Evolutionary conservation across 495 filamentous ascomycete species (phyloP), one percentile per base, ranked within the genome.

Genomic region (Penicillium samsonianum): DNA sequence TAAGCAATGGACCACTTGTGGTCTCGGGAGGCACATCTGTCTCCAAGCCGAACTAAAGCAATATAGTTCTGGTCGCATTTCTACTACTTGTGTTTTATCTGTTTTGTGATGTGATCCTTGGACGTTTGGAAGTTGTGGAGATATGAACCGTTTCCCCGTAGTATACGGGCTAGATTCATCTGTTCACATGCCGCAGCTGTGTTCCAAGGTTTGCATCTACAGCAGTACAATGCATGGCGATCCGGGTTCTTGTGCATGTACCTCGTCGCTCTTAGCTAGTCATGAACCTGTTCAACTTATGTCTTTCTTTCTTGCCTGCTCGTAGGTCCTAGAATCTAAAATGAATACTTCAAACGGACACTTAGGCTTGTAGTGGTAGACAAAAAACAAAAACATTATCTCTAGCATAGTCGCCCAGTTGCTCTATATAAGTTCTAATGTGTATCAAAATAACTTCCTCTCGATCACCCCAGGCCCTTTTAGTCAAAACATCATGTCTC

Each of bases 1-100:
- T 63, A 22, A 72, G 66, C 19, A 76, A 72, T 40, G 74, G 76
- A 17, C 76, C 76, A 14, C 65, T 79, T 10, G 75, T 79, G 48
- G 70, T 79, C 17, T 76, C 76, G 19, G 74, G 76, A n/a, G 74
- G 70, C 3, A 59, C 60, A 6, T 53, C 50, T 28, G 25, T 66
- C 2, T 53, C 69, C 7, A 72, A 71, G 28, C 51, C 58, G 22
- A 71, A 64, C 51, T 74, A 63, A 44, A 8, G n/a, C 42, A 26
- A n/a, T 12, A 20, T 43, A 12, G 22, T 41, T 35, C 12, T 26
- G n/a, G 14, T 37, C 55, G 26, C 9, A 26, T 26, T 19, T 14
- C 22, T 11, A 23, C 38, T 54, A 6, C 38, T 9, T 46, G 6
- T 31, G 45, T 20, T 37, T 40, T 42, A 19, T 35, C 28, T 51